These are phyloP conservation scores for Nevesoporus exiguus DNA, from an alignment of 768 basidiomycete genomes.

Conservation along the genomic window DNA sequence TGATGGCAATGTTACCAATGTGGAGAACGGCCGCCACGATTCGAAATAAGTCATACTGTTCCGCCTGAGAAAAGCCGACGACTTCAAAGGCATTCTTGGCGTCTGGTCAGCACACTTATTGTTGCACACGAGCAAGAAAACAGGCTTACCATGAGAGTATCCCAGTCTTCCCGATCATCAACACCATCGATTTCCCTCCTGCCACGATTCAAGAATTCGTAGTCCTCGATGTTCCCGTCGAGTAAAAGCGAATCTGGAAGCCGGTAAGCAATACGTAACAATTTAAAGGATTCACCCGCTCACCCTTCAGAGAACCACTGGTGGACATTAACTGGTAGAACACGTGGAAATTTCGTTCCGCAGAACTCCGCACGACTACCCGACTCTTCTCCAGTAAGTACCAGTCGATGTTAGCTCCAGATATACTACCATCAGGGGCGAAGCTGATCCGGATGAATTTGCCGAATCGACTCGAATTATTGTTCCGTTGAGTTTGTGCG, in stretches of 20 bases:
- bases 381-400: constrained; percentile 97
- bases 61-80: constrained; percentile 80
- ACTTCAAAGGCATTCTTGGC: constrained; percentile 74
- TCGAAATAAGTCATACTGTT: constrained; percentile 93
- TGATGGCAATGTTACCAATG: constrained; percentile 88
- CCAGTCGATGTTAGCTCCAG: constrained; percentile 98
- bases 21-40: constrained; percentile 91
- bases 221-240: constrained; percentile 70
- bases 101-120: constrained; percentile 4
- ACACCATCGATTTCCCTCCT: constrained; percentile 92
- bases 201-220: constrained; percentile 89
- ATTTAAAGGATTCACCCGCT: constrained; percentile 13
- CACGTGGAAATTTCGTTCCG: constrained; percentile 93
- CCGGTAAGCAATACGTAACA: constrained; percentile 7
- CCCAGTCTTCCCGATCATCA: constrained; percentile 89
- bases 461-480: constrained; percentile 98
- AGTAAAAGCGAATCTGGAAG: constrained; percentile 67
- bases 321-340: constrained; percentile 93
- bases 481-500: constrained; percentile 96
- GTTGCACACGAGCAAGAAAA: neutral
- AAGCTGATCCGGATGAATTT: constrained; percentile 98
- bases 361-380: constrained; percentile 82
- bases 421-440: constrained; percentile 88
- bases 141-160: constrained; percentile 56
- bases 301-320: constrained; percentile 67